Evolutionary conservation across 805 yeast genomes (phyloP), one percentile per base, ranked within the genome.

Genomic region (Candida maris): DNA sequence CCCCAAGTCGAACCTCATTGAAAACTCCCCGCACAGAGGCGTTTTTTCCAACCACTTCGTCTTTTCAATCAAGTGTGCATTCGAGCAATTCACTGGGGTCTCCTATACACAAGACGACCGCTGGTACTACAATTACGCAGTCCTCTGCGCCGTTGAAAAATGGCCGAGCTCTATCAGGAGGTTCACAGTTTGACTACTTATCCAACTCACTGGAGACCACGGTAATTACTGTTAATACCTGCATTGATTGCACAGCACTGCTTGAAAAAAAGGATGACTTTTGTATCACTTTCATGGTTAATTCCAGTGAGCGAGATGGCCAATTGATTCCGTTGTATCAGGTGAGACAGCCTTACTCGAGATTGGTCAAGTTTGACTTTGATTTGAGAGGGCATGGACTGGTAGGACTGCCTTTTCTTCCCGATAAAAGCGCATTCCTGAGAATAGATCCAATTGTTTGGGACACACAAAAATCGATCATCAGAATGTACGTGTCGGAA

Each of bases 291-390:
- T 69, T 89, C 36, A 71, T 81, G 13, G 77, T 84, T 4, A 63
- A 71, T 30, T 91, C 84, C 46, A 71, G 79, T 22, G 77, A 70
- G 17, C 61, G 68, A 26, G 78, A 78, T 42, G 45, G 49, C 5
- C 86, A 80, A 48, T 73, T 85, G 67, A 60, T 54, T 21, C 62
- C 61, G 20, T 46, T 61, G 29, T 89, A 95, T 82, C 70, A 79
- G 47, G 77, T 86, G 35, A 66, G 77, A 27, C 87, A 87, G 51
- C 59, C 77, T 2, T 72, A 78, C 40, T 62, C 73, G 1, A 81
- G 80, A 48, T 62, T 91, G n/a, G 44, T 65, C 5, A 66, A 70
- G 7, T 68, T 89, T 43, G 94, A 87, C 57, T 58, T 62, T 16
- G 75, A 70, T 26, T 63, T 86, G 8, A 67, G 87, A 44, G 74